Conservation (phyloP, 2,329 filamentous ascomycete genomes). For the Talaromyces albobiverticillius region DNA sequence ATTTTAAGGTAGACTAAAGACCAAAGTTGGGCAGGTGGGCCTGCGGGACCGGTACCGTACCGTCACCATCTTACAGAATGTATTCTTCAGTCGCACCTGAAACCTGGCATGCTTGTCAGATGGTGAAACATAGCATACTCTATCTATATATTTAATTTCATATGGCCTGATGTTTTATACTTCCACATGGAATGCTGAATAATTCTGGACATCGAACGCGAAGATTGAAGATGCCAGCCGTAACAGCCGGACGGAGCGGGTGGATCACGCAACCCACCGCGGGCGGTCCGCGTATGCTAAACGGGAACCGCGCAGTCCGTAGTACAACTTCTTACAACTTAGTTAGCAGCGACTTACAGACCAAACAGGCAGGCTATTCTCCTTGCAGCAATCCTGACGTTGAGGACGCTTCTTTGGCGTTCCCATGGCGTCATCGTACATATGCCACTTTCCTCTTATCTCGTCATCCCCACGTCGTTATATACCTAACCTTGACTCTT, state of each 20-base stretch:
- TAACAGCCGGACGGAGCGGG: not conserved
- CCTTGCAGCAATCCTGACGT: not conserved
- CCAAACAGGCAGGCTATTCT: not conserved
- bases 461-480: too few relatives aligned
- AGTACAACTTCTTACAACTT: not conserved
- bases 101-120: too few relatives aligned
- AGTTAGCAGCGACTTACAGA: not conserved
- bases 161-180: too few relatives aligned
- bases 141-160: too few relatives aligned
- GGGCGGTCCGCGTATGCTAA: not conserved
- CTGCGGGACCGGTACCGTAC: not conserved
- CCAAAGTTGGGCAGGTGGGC: not conserved
- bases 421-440: slow-evolving; percentile 13
- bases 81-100: too few relatives aligned
- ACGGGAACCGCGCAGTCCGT: not conserved
- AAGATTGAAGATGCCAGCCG: not conserved
- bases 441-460: too few relatives aligned
- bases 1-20: not conserved
- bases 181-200: too few relatives aligned
- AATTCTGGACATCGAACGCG: too few relatives aligned
- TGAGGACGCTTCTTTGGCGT: not conserved
- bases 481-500: too few relatives aligned
- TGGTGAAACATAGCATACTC: too few relatives aligned
- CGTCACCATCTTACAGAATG: too few relatives aligned
- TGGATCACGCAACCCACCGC: not conserved